phyloP scores from a whole-genome alignment of 352 stramenopile genomes.

The Pythium angustatum region DNA sequence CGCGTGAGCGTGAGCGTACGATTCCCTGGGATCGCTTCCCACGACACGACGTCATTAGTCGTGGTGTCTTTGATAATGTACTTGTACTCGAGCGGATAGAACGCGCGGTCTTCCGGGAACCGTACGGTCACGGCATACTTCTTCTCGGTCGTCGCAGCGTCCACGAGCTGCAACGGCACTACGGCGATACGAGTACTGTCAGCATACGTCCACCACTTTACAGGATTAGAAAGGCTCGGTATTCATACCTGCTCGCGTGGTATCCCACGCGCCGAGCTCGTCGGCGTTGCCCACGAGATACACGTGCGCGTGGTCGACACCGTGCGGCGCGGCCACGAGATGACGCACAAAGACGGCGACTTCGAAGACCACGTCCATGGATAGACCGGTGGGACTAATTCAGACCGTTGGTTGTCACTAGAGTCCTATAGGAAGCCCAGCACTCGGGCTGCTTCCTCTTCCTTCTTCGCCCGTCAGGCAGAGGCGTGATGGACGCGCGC shows the following conservation, averaged over 20 bases:
- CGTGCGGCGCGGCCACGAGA: constrained; percentile 11
- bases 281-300: constrained; percentile 51
- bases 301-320: constrained; percentile 33
- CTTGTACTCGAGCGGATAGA: constrained; percentile 72
- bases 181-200: no score
- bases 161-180: constrained; percentile 54
- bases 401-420: background rate
- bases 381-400: background rate
- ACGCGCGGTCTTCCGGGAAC: constrained; percentile 27
- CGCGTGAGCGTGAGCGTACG: constrained; percentile 50
- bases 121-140: constrained; percentile 41
- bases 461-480: background rate
- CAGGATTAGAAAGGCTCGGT: no score
- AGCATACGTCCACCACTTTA: no score
- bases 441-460: background rate
- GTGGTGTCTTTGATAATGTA: constrained; percentile 56
- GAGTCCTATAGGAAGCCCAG: background rate
- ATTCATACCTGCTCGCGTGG: constrained; percentile 49
- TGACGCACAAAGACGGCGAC: constrained; percentile 26
- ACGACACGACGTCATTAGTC: constrained; percentile 52
- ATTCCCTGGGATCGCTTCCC: constrained; percentile 75
- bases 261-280: constrained; percentile 69
- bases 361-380: constrained; percentile 28
- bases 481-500: constrained; percentile 2
- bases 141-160: constrained; percentile 32